Conservation (phyloP, 768 basidiomycete genomes). For the Psilocybe sp. region DNA sequence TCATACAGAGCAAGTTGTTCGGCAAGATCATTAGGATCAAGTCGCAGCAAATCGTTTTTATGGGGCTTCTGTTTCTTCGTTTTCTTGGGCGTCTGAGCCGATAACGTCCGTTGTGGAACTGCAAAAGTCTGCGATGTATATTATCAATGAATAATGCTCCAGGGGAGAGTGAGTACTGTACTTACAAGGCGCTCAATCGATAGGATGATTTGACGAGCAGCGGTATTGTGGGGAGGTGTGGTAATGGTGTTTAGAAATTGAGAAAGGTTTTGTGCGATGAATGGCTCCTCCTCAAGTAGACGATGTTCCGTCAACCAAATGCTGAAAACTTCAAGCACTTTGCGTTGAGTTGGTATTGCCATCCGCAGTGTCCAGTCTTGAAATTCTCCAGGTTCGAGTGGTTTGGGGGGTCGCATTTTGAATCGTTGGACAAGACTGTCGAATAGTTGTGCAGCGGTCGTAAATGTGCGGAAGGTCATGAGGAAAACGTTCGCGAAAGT, state of each 20-base stretch:
- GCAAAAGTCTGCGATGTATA: constrained; percentile 37
- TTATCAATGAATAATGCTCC: constrained; percentile 4
- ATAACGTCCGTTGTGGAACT: constrained; percentile 22
- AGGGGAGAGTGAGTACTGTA: constrained; percentile 1
- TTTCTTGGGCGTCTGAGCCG: constrained; percentile 27
- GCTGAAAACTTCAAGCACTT: constrained; percentile 52
- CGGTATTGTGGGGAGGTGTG: constrained; percentile 38
- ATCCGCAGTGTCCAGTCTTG: constrained; percentile 66
- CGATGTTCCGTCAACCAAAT: constrained; percentile 63
- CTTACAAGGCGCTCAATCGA: constrained; percentile 57
- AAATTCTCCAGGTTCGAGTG: constrained; percentile 47
- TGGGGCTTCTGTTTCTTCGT: constrained; percentile 46
- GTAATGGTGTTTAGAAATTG: constrained; percentile 48
- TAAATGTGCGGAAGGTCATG: constrained; percentile 81
- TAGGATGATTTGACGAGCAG: constrained; percentile 48
- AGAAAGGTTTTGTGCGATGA: constrained; percentile 53
- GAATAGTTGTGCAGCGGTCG: constrained; percentile 63
- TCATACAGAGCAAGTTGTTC: constrained; percentile 82
- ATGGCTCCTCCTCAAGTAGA: constrained; percentile 62
- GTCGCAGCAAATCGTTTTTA: constrained; percentile 59
- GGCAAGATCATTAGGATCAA: constrained; percentile 69
- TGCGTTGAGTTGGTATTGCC: constrained; percentile 59
- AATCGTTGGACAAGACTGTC: constrained; percentile 67
- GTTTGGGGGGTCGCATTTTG: constrained; percentile 48
- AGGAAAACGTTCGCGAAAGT: constrained; percentile 66